Evolutionary conservation across 306 rosid genomes (phyloP), one percentile per base, ranked within the genome.

Genomic region (Vigna nakashimae): DNA sequence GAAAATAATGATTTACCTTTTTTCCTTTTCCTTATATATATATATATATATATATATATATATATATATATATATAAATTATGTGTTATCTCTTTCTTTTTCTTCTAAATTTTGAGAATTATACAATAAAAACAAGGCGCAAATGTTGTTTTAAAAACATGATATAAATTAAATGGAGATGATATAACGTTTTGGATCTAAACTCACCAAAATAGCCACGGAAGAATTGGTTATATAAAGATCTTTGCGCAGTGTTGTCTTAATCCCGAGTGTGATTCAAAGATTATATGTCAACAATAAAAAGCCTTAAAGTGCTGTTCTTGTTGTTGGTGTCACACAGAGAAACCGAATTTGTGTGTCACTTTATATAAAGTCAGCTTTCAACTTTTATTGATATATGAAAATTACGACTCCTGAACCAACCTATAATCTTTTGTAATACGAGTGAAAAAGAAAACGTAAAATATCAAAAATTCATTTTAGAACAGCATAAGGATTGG

Each of bases 341-440:
- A 20, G 49, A 60, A 42, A 46, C 51, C 9, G 30, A 57, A 75
- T 79, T 74, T 75, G 50, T 74, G 50, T 15, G 48, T 26, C 70
- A 75, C n/a, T 42, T 71, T 53, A 46, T 36, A 50, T 65, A 65
- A 77, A 71, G 58, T 77, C 40, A 56, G 20, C 46, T 72, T 79
- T 79, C 71, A 68, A 76, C 81, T 76, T 58, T 76, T 53, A 38
- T 43, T 7, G 32, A 75, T 32, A 28, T 4, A 42, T 7, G 32
- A 68, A 43, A 43, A 56, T 24, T 8, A 32, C 16, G 36, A 71
- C 14, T 45, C 81, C 69, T 12, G 43, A 68, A 5, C n/a, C 34
- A 18, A 18, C 0, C n/a, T 4, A 42, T 6, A 42, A 20, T 65
- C 10, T 42, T 65, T n/a, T 65, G 7, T 18, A 60, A 15, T 26